Percentiles rank a stretch among this genome's conserved stretches.
These are phyloP conservation scores for Schrenkiella parvula DNA, from an alignment of 345 rosid genomes.

Conservation along the genomic window DNA sequence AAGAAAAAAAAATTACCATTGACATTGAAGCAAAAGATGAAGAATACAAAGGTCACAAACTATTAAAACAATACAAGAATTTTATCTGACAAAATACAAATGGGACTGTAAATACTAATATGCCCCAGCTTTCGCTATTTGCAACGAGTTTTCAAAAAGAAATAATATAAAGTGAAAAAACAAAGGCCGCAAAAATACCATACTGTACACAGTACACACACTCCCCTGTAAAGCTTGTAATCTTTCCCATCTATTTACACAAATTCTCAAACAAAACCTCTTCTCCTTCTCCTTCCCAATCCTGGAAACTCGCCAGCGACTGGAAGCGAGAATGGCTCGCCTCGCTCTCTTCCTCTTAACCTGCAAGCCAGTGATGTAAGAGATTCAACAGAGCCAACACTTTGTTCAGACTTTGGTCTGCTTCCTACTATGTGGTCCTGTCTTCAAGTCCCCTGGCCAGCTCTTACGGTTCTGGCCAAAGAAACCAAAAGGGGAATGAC, in stretches of 20 bases:
- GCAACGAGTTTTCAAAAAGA: slow-evolving; percentile 29
- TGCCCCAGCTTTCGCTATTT: slow-evolving; percentile 26
- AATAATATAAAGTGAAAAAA: neutral
- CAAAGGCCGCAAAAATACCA: slow-evolving; percentile 23
- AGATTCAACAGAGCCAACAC: slow-evolving; percentile 16
- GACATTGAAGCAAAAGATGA: slow-evolving; percentile 10
- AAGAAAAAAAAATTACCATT: slow-evolving; percentile 4
- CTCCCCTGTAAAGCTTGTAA: slow-evolving; percentile 29
- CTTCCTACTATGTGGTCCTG: slow-evolving; percentile 27
- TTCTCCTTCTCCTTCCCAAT: slow-evolving; percentile 13
- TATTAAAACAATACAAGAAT: slow-evolving; percentile 28
- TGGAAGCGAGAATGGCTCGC: slow-evolving; percentile 1
- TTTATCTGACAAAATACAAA: slow-evolving; percentile 30
- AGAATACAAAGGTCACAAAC: slow-evolving; percentile 28
- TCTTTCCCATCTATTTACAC: slow-evolving; percentile 32
- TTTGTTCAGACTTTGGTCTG: slow-evolving; percentile 20
- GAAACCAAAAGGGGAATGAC: slow-evolving; percentile 28
- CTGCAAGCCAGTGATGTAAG: slow-evolving; percentile 21
- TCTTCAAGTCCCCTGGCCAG: slow-evolving; percentile 25
- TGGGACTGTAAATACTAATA: slow-evolving; percentile 24
- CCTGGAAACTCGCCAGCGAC: slow-evolving; percentile 26
- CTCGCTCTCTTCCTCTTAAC: slow-evolving; percentile 10
- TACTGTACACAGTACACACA: slow-evolving; percentile 34
- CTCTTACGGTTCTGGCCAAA: slow-evolving; percentile 21
- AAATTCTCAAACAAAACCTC: slow-evolving; percentile 34